Conservation (phyloP, 805 yeast genomes). For the Saccharomycopsis guyanensis region DNA sequence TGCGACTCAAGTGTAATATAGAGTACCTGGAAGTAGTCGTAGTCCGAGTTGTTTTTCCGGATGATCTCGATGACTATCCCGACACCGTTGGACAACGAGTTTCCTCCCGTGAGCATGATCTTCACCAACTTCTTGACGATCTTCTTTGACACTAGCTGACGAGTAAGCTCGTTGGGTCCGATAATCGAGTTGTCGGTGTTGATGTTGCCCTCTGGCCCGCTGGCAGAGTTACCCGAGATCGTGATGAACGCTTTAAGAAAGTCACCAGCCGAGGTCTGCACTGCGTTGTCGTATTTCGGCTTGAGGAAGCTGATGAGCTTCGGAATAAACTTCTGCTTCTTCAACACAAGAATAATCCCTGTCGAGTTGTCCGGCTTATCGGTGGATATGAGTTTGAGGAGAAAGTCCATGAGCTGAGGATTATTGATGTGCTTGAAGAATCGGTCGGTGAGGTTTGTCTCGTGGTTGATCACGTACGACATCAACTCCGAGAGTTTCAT, state of each 20-base stretch:
- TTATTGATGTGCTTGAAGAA: slow-evolving; percentile 83
- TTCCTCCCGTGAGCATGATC: slow-evolving; percentile 75
- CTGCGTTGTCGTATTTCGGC: slow-evolving; percentile 52
- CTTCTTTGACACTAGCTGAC: slow-evolving; percentile 77
- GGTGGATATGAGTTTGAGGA: slow-evolving; percentile 82
- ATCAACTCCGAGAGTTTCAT: slow-evolving; percentile 74
- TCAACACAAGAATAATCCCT: slow-evolving; percentile 72
- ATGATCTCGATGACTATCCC: slow-evolving; percentile 91
- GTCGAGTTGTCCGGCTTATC: slow-evolving; percentile 88
- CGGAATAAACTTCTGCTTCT: slow-evolving; percentile 66
- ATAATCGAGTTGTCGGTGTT: slow-evolving; percentile 80
- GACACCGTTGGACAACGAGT: slow-evolving; percentile 89
- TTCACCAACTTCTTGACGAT: slow-evolving; percentile 60
- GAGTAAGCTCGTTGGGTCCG: slow-evolving; percentile 91
- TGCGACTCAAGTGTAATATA: slow-evolving; percentile 77
- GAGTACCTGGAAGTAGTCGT: slow-evolving; percentile 81
- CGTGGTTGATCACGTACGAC: slow-evolving; percentile 59
- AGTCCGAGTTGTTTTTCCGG: slow-evolving; percentile 92
- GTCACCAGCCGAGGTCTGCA: slow-evolving; percentile 92
- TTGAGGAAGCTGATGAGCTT: slow-evolving; percentile 63
- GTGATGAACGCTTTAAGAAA: slow-evolving; percentile 90
- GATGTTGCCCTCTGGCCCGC: slow-evolving; percentile 72
- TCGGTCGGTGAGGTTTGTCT: slow-evolving; percentile 57
- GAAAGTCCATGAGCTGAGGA: slow-evolving; percentile 90
- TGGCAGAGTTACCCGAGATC: slow-evolving; percentile 86